Base-by-base conservation (phyloP, 352 stramenopile genomes). In the Phytophthora uliginosa region DNA sequence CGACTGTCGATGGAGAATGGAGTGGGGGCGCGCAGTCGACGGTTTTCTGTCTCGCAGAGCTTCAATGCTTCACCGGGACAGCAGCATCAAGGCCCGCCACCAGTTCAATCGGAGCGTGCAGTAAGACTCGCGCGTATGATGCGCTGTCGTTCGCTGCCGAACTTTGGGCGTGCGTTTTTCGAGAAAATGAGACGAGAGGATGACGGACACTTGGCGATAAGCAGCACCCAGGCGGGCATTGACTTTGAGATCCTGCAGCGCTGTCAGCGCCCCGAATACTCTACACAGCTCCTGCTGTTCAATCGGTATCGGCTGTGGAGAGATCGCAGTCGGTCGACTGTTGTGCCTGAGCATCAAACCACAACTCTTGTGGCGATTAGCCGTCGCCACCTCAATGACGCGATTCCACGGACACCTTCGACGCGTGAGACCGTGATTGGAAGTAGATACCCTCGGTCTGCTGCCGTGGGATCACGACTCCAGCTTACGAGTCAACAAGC, bases 161-260 rank as follows among this genome's bases (percentile, higher is more conserved):
- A 59, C 3, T 93, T 93, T 40, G 71, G 79, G 2, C 42, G 38
- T 1, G 48, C 63, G 0, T 93, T 83, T 53, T 93, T 92, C 50
- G 66, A 77, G 2, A 47, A 26, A 13, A n/a, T 71, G 17, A 60
- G 40, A 26, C 53, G 34, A 31, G 31, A 72, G 9, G 71, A 75
- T 8, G 55, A 36, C 22, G 26, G 31, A 0, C 56, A 54, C n/a
- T 56, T 71, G 33, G 15, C 34, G 7, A 22, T 50, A 9, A 67
- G 57, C 0, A 50, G 18, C 12, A 58, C 24, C 0, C 67, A 75
- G 3, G 1, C 31, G 0, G 61, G 66, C 4, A 82, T 93, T 22
- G 78, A 88, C 36, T 93, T 90, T 48, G 83, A 93, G 47, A 78
- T 88, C 3, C 65, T 93, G 4, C 82, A 92, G 51, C 72, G 76